Conservation (phyloP, 352 stramenopile genomes). For the Phytophthora pseudosyringae region DNA sequence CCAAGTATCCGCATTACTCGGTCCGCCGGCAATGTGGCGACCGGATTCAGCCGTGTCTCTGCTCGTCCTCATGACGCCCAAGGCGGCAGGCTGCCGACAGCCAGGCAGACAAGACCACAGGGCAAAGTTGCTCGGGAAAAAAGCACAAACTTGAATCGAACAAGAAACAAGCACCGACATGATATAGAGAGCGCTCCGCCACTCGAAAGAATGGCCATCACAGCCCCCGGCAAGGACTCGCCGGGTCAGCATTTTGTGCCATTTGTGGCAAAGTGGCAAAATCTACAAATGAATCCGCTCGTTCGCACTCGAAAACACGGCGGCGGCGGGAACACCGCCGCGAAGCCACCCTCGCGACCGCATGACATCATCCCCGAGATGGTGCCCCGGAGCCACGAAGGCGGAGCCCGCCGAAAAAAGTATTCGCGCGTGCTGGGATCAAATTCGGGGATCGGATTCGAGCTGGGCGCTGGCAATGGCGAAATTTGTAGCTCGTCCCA, state of each 20-base stretch:
- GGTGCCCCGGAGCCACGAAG: background rate
- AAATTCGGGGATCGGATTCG: conserved; percentile 19
- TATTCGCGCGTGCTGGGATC: conserved; percentile 15
- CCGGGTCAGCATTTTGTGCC: background rate
- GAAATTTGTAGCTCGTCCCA: conserved; percentile 16
- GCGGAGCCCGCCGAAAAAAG: conserved; percentile 26
- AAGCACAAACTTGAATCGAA: conserved; percentile 20
- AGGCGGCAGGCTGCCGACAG: background rate
- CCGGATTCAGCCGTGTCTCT: conserved; percentile 18
- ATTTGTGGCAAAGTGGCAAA: background rate
- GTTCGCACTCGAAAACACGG: background rate
- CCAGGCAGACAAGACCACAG: conserved; percentile 24
- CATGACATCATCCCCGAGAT: conserved; percentile 14
- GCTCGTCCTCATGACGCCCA: conserved; percentile 21
- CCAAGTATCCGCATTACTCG: background rate
- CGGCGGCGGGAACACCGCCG: conserved; percentile 8
- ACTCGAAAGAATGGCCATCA: conserved; percentile 29
- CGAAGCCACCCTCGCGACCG: conserved; percentile 22
- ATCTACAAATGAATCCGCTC: conserved; percentile 20
- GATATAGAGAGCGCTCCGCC: conserved; percentile 27
- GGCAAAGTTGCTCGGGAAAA: conserved; percentile 9
- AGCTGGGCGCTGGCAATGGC: conserved; percentile 10
- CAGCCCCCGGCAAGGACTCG: background rate
- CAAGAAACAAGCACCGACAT: conserved; percentile 35
- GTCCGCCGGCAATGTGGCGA: background rate